These are phyloP conservation scores for Isoetes engelmannii DNA, from an alignment of 83 land plant species.

Conservation along the genomic window DNA sequence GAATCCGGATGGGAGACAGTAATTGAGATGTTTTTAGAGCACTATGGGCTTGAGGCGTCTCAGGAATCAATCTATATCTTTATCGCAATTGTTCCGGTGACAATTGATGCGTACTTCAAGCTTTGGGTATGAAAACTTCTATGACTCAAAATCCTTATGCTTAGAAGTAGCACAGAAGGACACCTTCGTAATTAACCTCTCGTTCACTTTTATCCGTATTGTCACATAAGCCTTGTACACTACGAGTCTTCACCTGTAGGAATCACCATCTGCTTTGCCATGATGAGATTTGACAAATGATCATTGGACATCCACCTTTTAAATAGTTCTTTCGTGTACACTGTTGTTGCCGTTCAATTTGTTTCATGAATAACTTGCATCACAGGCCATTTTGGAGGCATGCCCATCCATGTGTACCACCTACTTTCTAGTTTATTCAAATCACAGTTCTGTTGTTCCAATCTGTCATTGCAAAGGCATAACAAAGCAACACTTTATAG, in stretches of 20 bases:
- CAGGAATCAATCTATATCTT: conserved; percentile 61
- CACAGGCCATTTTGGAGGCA: background rate
- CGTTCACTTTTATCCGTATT: background rate
- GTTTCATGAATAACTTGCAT: background rate
- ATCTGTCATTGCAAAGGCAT: no score
- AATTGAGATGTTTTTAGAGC: conserved; percentile 70
- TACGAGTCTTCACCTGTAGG: background rate
- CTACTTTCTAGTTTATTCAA: background rate
- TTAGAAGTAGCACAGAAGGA: background rate
- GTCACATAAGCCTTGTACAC: background rate
- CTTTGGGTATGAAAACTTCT: conserved; percentile 64
- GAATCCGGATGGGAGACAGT: conserved; percentile 94
- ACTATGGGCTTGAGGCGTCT: conserved; percentile 74
- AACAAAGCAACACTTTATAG: no score
- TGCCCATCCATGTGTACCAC: background rate
- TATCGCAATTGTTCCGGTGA: conserved; percentile 72
- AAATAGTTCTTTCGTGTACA: no score
- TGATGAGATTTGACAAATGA: background rate
- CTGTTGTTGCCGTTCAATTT: no score
- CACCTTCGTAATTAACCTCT: background rate
- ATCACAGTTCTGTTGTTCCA: no score
- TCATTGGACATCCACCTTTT: background rate
- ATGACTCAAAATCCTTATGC: background rate
- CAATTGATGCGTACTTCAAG: conserved; percentile 85
- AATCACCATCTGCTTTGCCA: background rate